These are phyloP conservation scores for Hypoxylon sp. DNA, from an alignment of 2,329 filamentous ascomycete genomes.

Conservation along the genomic window DNA sequence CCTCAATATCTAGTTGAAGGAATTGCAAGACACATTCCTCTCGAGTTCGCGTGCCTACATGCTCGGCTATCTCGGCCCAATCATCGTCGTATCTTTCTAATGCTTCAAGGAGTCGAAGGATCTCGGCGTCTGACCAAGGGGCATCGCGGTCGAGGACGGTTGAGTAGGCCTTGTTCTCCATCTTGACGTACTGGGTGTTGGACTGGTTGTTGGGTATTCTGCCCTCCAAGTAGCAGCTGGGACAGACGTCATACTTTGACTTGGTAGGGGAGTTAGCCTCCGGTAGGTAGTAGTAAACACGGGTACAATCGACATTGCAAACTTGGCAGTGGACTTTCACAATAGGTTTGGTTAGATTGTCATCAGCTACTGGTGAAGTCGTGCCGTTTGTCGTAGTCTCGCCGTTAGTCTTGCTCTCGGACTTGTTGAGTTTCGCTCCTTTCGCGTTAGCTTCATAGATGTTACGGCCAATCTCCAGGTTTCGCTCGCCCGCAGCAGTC, in stretches of 20 bases:
- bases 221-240: slow-evolving; percentile 88
- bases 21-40: slow-evolving; percentile 99
- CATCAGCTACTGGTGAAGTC: slow-evolving; percentile 61
- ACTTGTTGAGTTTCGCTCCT: slow-evolving; percentile 76
- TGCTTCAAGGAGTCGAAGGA: slow-evolving; percentile 88
- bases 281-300: slow-evolving; percentile 71
- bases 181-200: slow-evolving; percentile 85
- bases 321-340: slow-evolving; percentile 85
- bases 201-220: slow-evolving; percentile 84
- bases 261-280: slow-evolving; percentile 70
- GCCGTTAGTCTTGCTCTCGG: slow-evolving; percentile 80
- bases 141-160: slow-evolving; percentile 84
- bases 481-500: slow-evolving; percentile 82
- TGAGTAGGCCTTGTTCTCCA: slow-evolving; percentile 89
- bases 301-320: slow-evolving; percentile 89
- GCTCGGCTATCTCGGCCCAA: slow-evolving; percentile 92
- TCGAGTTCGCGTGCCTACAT: slow-evolving; percentile 89
- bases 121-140: slow-evolving; percentile 91
- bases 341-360: slow-evolving; percentile 74
- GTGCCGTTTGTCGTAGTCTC: slow-evolving; percentile 78
- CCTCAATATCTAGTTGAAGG: slow-evolving; percentile 94
- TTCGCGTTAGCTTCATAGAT: slow-evolving; percentile 95
- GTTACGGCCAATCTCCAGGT: slow-evolving; percentile 93
- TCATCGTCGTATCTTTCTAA: slow-evolving; percentile 95
- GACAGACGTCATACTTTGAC: slow-evolving; percentile 88